Conservation (phyloP, 805 yeast species). For the Ogataea pini region DNA sequence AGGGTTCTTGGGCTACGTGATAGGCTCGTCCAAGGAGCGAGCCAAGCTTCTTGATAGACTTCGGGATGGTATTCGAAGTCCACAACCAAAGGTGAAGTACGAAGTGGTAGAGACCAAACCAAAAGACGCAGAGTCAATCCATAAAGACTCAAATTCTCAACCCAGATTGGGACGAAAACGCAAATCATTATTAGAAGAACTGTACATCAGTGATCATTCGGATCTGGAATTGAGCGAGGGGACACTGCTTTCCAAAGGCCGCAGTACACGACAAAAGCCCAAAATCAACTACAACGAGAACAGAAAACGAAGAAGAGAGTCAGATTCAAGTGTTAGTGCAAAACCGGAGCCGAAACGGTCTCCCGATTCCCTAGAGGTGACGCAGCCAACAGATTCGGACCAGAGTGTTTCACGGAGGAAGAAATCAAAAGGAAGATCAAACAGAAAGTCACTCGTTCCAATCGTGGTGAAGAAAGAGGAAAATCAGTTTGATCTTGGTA, state of each 20-base stretch:
- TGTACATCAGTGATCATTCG: slow-evolving; percentile 29
- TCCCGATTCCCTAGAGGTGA: not conserved
- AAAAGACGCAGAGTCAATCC: not conserved
- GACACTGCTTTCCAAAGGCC: slow-evolving; percentile 13
- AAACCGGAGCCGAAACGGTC: not conserved
- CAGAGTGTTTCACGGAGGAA: not conserved
- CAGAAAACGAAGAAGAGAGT: slow-evolving; percentile 15
- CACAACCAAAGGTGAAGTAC: slow-evolving; percentile 1
- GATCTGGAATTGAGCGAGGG: slow-evolving; percentile 25
- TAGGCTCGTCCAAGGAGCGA: slow-evolving; percentile 19
- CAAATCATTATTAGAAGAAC: slow-evolving; percentile 22
- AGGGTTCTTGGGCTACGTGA: slow-evolving; percentile 18
- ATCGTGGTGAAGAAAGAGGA: not conserved
- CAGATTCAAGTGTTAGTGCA: not conserved
- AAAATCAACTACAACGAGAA: slow-evolving; percentile 31
- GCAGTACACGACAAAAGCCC: slow-evolving; percentile 22
- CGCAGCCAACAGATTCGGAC: not conserved
- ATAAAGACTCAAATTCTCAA: not conserved
- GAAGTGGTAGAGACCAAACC: not conserved
- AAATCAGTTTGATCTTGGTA: not conserved
- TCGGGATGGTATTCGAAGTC: slow-evolving; percentile 5
- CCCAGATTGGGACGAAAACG: slow-evolving; percentile 13
- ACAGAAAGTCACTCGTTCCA: not conserved
- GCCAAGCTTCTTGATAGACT: slow-evolving; percentile 13
- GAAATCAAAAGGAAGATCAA: not conserved